Conservation (phyloP, 2,329 filamentous ascomycete genomes). For the Aspergillus sp. region DNA sequence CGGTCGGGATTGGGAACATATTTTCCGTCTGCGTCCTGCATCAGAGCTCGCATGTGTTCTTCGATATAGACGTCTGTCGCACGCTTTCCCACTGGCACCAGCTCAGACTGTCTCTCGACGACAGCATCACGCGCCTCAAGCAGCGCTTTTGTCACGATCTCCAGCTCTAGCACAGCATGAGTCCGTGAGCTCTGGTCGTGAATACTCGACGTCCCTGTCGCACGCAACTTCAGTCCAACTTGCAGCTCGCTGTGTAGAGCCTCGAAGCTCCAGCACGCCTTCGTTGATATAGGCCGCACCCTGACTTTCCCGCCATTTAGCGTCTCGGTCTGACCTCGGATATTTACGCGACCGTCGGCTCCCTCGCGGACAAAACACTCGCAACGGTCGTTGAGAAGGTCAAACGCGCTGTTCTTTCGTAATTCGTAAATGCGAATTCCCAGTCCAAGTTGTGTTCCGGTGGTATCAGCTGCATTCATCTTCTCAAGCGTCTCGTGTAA, state of each 20-base stretch:
- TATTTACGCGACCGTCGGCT: slow-evolving; percentile 39
- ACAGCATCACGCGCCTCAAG: slow-evolving; percentile 39
- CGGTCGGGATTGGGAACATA: slow-evolving; percentile 38
- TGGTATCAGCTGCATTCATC: slow-evolving; percentile 20
- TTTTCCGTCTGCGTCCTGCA: slow-evolving; percentile 31
- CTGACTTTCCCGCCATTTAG: slow-evolving; percentile 43
- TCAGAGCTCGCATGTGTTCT: slow-evolving; percentile 33
- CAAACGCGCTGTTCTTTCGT: slow-evolving; percentile 43
- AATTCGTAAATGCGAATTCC: slow-evolving; percentile 45
- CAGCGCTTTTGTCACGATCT: slow-evolving; percentile 40
- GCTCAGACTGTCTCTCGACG: slow-evolving; percentile 44
- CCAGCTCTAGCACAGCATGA: slow-evolving; percentile 45
- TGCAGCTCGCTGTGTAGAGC: slow-evolving; percentile 30
- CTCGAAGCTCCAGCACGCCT: slow-evolving; percentile 35
- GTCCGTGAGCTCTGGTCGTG: slow-evolving; percentile 49
- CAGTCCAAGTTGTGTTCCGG: slow-evolving; percentile 29
- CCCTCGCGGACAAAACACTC: slow-evolving; percentile 46
- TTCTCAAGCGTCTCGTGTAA: slow-evolving; percentile 27
- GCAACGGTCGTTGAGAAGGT: slow-evolving; percentile 40
- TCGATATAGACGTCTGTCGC: slow-evolving; percentile 44
- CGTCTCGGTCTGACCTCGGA: slow-evolving; percentile 45
- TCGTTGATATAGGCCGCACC: slow-evolving; percentile 37
- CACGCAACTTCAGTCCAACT: slow-evolving; percentile 29
- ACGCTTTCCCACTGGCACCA: slow-evolving; percentile 46
- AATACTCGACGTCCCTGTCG: slow-evolving; percentile 40